A percentile compares a stretch with the other conserved stretches of the same genome.
phyloP scores from a whole-genome alignment of 176 grass and related monocot species.

The Areca catechu region DNA sequence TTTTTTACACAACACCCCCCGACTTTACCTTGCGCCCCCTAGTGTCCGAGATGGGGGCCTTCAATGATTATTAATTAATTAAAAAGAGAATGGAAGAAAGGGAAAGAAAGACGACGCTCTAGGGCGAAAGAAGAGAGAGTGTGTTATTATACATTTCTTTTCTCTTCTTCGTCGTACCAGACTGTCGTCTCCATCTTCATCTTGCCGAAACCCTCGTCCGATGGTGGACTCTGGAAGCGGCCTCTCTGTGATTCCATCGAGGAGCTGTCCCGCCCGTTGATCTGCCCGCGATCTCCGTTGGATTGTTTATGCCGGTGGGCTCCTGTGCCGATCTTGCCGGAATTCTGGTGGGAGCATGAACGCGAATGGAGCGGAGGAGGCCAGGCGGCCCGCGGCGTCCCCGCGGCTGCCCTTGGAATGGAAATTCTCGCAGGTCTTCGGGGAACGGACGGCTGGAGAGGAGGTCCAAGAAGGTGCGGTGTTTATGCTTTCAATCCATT shows the following conservation, averaged over 20 bases:
- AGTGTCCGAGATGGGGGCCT: too few species aligned
- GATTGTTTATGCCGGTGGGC: slow-evolving; percentile 1
- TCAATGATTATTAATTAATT: too few species aligned
- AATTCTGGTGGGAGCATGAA: neutral
- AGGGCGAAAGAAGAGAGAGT: too few species aligned
- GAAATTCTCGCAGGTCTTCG: slow-evolving; percentile 18
- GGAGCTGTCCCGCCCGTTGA: neutral
- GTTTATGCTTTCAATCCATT: neutral
- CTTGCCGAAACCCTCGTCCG: neutral
- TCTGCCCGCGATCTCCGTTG: neutral
- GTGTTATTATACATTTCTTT: too few species aligned
- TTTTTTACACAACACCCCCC: too few species aligned
- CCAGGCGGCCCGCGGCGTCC: neutral
- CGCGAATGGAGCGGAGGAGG: neutral
- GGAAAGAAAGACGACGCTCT: too few species aligned
- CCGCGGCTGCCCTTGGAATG: slow-evolving; percentile 2
- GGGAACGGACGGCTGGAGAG: slow-evolving; percentile 8
- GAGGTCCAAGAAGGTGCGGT: slow-evolving; percentile 22
- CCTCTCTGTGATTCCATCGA: neutral
- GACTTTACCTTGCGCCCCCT: too few species aligned
- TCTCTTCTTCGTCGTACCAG: too few species aligned
- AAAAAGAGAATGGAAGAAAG: too few species aligned
- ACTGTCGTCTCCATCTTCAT: neutral
- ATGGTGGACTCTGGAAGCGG: slow-evolving; percentile 3
- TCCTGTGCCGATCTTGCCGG: neutral